Evolutionary conservation across 2,329 filamentous ascomycete genomes (phyloP), one percentile per base, ranked within the genome.

Genomic region (Ophiostoma perfectum): DNA sequence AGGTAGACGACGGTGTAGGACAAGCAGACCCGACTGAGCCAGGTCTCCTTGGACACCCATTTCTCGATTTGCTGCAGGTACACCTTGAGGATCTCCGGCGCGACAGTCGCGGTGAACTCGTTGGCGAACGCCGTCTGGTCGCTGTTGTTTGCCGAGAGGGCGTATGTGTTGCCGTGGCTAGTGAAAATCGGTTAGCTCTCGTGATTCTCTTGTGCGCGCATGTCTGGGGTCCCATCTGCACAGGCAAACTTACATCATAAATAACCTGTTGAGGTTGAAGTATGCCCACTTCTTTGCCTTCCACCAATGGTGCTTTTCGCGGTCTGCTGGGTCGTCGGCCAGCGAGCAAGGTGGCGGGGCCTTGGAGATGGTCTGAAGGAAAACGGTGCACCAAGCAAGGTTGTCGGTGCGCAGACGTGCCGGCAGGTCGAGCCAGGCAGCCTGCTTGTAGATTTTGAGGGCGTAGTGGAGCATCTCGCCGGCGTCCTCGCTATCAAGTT

Each of bases 271-370:
- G 74, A 99, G 81, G 79, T 98, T 98, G 75, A 95, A 96, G 79
- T 97, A 99, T 14, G 94, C 91, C 95, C 95, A 98, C 80, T 99
- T 99, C 88, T 98, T 98, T 72, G 93, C 91, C 83, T 98, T 99
- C 94, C 94, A 99, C 94, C 95, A 99, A 78, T 97, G 93, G 77
- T 97, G 93, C 75, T 90, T 86, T 79, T 98, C 95, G 69, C 95
- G 88, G 76, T 98, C 94, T 69, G 92, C 88, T 66, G 90, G 81
- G 70, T 88, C 92, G 70, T 96, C 92, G 69, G 83, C 78, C 85
- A 98, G 88, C 47, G 93, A 90, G 73, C 84, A 88, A 68, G 90
- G 84, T 4, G 95, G 95, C 47, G 91, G 88, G 36, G 89, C 82
- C 79, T 98, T 98, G 73, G 90, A 89, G 47, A 98, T 91, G 66